Base-by-base conservation (phyloP, 371 early-diverging fungal genomes). In the Caulochytrium protostelioides region DNA sequence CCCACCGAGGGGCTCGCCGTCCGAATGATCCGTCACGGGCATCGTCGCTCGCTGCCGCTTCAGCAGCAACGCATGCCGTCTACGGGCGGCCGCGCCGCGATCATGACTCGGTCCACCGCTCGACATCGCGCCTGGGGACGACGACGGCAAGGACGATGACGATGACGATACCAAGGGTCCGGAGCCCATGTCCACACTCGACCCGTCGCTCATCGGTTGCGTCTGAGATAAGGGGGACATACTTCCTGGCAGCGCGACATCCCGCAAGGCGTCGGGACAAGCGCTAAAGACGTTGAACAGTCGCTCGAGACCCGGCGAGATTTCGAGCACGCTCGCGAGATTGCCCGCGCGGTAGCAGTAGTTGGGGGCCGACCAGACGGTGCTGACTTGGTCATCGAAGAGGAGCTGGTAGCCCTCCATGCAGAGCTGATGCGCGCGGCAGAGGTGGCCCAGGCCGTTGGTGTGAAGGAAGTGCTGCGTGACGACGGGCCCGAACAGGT, bases 301-400 rank as follows among this genome's bases (percentile, higher is more conserved):
- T 4, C 81, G 52, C 46, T 76, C 74, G 8, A 80, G 69, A 35
- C 72, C 65, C 2, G 63, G 70, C 24, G 72, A 74, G 10, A 97
- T 77, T 52, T 97, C 89, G 28, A 97, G 59, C 14, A 92, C 55
- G 16, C 83, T 78, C 0, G 92, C 97, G 39, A 86, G 34, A 46
- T 97, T 97, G 8, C 91, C 92, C 32, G 89, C 90, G 9, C 94
- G 68, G 43, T 90, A 89, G 51, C 97, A 97, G 50, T 97, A 92
- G 49, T 77, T 77, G 13, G 74, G 74, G 19, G 74, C 72, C n/a
- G 79, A 79, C 87, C 87, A 87, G 1, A 87, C 87, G 0, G 87
- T 86, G 4, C 77, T 76, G 5, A 83, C 64, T 41, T 69, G 72
- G 36, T 83, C 77, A 44, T 83, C 78, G 55, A 74, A 83, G n/a